Base-by-base conservation (phyloP, 1,284 basidiomycete genomes). In the Ustanciosporium gigantosporum region DNA sequence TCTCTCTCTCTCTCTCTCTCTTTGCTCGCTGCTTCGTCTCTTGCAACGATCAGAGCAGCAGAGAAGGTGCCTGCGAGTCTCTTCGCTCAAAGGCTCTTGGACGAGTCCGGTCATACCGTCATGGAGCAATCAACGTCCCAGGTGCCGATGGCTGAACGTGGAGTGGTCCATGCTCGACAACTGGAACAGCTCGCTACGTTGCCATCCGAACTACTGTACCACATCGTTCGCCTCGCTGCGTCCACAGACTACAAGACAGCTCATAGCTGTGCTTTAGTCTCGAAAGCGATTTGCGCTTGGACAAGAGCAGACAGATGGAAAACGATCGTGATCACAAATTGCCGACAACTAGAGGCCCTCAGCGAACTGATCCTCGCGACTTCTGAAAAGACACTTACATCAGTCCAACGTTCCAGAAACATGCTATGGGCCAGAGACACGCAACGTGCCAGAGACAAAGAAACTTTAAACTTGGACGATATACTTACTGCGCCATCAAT, bases 181-280 rank as follows among this genome's bases (percentile, higher is more conserved):
- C n/a, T n/a, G n/a, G n/a, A n/a, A n/a, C n/a, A n/a, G 27, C 27
- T 29, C 27, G n/a, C 27, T 19, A 46, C 36, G 36, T 37, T 66
- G 23, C 64, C 64, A 4, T 19, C 41, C 7, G 64, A 67, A 36
- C 40, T 67, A 2, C 23, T 64, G 15, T 53, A 48, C 31, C 44
- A 50, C 36, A 51, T 62, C 47, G 25, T 67, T 6, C 52, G 47
- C 21, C 25, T 62, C n/a, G 53, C 59, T 19, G 53, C 64, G 6
- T 58, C 59, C 1, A 31, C 45, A 22, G 53, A 67, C 17, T 15
- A 36, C 17, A 34, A 38, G 24, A 55, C 57, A 8, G 64, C 69
- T 0, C 51, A 61, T 22, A 27, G 51, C 2, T 64, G 68, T 17
- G 67, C 69, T 0, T 49, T 46, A 17, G 65, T 70, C n/a, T 69